Percentiles rank a stretch among this genome's conserved stretches.
phyloP scores from a whole-genome alignment of 768 basidiomycete genomes.

The Rossbeevera mucosa region DNA sequence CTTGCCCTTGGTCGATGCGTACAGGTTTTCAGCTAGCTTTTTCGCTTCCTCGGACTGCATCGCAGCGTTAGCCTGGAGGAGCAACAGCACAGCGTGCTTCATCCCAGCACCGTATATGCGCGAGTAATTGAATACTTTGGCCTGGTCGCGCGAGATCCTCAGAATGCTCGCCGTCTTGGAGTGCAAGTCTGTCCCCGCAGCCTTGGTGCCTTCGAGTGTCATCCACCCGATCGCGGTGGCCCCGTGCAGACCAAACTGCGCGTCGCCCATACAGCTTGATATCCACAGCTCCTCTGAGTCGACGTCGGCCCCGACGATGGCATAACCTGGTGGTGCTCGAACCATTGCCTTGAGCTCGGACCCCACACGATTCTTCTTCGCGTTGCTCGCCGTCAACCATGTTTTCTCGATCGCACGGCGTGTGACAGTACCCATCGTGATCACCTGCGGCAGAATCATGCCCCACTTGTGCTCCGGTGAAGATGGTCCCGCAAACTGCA shows the following conservation, averaged over 20 bases:
- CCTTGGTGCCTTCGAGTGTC: slow-evolving; percentile 93
- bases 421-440: slow-evolving; percentile 67
- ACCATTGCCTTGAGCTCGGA: slow-evolving; percentile 99
- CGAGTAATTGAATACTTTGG: slow-evolving; percentile 99
- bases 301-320: slow-evolving; percentile 96
- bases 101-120: slow-evolving; percentile 98
- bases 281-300: slow-evolving; percentile 99
- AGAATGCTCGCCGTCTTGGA: slow-evolving; percentile 91
- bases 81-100: slow-evolving; percentile 84
- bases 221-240: slow-evolving; percentile 99
- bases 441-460: slow-evolving; percentile 69
- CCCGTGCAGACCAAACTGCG: slow-evolving; percentile 95
- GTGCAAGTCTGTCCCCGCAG: too few species aligned
- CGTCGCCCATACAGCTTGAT: slow-evolving; percentile 96
- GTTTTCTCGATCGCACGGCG: slow-evolving; percentile 96
- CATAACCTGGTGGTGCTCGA: slow-evolving; percentile 86
- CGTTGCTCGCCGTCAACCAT: slow-evolving; percentile 97
- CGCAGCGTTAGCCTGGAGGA: slow-evolving; percentile 77
- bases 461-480: slow-evolving; percentile 57
- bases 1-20: slow-evolving; percentile 89
- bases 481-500: slow-evolving; percentile 44
- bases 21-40: slow-evolving; percentile 76
- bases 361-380: slow-evolving; percentile 96
- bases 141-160: slow-evolving; percentile 88
- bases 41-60: slow-evolving; percentile 79